Evolutionary conservation across 1,139 yeast genomes (phyloP).

Genomic region (Taphrina populina): DNA sequence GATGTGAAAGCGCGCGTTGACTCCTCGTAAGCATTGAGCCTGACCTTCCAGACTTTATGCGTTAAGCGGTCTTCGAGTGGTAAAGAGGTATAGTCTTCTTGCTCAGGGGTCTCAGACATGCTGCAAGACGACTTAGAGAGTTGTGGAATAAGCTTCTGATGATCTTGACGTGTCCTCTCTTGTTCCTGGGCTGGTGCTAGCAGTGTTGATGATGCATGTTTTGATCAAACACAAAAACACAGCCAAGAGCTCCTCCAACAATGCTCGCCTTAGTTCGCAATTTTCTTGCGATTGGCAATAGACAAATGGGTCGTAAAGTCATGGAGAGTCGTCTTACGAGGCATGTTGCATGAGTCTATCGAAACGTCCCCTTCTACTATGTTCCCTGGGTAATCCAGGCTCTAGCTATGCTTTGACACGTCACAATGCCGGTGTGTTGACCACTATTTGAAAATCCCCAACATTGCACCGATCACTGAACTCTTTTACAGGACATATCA

Average conservation of each 20-base stretch:
- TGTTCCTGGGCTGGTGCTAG: neutral
- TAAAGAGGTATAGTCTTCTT: constrained; percentile 59
- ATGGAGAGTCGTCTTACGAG: no score
- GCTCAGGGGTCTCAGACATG: constrained; percentile 32
- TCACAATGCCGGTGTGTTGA: constrained; percentile 24
- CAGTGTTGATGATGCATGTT: no score
- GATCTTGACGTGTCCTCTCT: neutral
- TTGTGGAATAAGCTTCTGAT: neutral
- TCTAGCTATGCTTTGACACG: constrained; percentile 9
- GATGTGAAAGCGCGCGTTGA: constrained; percentile 55
- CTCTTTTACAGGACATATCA: constrained; percentile 1
- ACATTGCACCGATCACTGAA: neutral
- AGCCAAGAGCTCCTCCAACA: no score
- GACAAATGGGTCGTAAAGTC: no score
- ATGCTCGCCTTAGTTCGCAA: no score
- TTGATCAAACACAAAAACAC: no score
- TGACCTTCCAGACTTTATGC: constrained; percentile 89
- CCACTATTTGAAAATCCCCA: neutral
- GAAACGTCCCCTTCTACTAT: constrained; percentile 5
- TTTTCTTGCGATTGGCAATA: no score
- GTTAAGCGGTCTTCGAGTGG: constrained; percentile 65
- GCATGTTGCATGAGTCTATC: no score
- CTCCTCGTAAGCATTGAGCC: constrained; percentile 77
- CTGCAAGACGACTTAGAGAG: neutral
- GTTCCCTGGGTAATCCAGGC: constrained; percentile 14